Base-by-base conservation (phyloP, 73 alveolate species). In the Blepharisma stoltei region DNA sequence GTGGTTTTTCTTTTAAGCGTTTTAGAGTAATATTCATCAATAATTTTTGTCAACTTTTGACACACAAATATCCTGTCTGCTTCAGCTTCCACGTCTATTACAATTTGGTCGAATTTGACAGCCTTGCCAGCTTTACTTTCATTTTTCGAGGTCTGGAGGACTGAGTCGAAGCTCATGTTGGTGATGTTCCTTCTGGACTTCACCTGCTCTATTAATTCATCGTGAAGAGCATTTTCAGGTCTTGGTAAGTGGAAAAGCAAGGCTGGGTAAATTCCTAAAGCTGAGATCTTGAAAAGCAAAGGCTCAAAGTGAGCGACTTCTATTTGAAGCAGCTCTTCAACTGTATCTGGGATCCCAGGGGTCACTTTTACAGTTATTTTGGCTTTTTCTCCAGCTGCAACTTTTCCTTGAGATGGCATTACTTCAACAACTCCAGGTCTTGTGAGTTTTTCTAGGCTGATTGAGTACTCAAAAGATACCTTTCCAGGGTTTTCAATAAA, bases 221-320 rank as follows among this genome's bases (percentile, higher is more conserved):
- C 81, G 84, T 78, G 90, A 78, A 90, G 89, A 55, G 92, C 97
- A 66, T 93, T 98, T 25, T 95, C 98, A 6, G 80, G 75, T 86
- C 99, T 89, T 81, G 97, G 91, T 80, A 97, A 86, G 44, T 94
- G 77, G 65, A 92, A 84, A 37, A 95, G 86, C 73, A 94, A 85
- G 1, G 98, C 98, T 11, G 99, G 98, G 83, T 95, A 97, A 55
- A 89, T 93, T 41, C 99, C 99, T 38, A 85, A 93, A 7, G 99
- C 99, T 83, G 82, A 89, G 54, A 97, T 92, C 55, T 95, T 93
- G 73, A 97, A 86, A 73, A 92, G 91, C 81, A 94, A 91, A 7
- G 98, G 98, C 69, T 95, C 98, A 89, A 89, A 96, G 83, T 96
- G 98, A 49, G 98, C 99, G 52, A 95, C 86, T 86, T 96, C 97